These are phyloP conservation scores for Nidularia pulvinata DNA, from an alignment of 768 basidiomycete species.

Conservation along the genomic window DNA sequence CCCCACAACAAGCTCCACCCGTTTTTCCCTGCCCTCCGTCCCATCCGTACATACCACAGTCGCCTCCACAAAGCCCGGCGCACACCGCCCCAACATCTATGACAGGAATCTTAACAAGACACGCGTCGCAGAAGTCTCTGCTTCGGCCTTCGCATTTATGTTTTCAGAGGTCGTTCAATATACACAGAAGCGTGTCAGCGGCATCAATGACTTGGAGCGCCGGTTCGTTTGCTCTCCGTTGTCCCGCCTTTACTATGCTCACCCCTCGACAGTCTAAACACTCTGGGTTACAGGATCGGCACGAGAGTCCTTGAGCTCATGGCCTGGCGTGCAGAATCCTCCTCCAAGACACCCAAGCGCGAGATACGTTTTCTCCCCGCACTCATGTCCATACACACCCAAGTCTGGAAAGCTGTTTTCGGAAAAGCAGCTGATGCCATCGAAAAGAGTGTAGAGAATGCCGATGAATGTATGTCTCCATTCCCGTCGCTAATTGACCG, in stretches of 20 bases:
- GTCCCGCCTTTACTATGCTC: slow-evolving; percentile 1
- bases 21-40: slow-evolving; percentile 69
- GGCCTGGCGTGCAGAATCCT: slow-evolving; percentile 75
- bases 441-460: slow-evolving; percentile 95
- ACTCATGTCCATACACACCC: slow-evolving; percentile 92
- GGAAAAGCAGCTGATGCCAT: slow-evolving; percentile 93
- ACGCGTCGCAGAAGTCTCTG: slow-evolving; percentile 79
- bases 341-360: slow-evolving; percentile 88
- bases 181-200: slow-evolving; percentile 92
- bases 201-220: slow-evolving; percentile 94
- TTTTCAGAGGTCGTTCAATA: slow-evolving; percentile 96
- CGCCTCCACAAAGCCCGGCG: slow-evolving; percentile 28
- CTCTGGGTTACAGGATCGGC: slow-evolving; percentile 92
- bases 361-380: slow-evolving; percentile 90
- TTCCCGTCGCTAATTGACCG: neutral
- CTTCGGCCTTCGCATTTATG: slow-evolving; percentile 84
- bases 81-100: slow-evolving; percentile 74
- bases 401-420: slow-evolving; percentile 94
- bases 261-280: slow-evolving; percentile 70
- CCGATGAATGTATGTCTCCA: slow-evolving; percentile 81
- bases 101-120: slow-evolving; percentile 91
- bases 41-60: slow-evolving; percentile 45
- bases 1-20: slow-evolving; percentile 60
- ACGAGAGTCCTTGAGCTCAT: slow-evolving; percentile 85
- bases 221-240: slow-evolving; percentile 43